Base-by-base conservation (phyloP, 257 asterid species). In the Solanum sitiens region DNA sequence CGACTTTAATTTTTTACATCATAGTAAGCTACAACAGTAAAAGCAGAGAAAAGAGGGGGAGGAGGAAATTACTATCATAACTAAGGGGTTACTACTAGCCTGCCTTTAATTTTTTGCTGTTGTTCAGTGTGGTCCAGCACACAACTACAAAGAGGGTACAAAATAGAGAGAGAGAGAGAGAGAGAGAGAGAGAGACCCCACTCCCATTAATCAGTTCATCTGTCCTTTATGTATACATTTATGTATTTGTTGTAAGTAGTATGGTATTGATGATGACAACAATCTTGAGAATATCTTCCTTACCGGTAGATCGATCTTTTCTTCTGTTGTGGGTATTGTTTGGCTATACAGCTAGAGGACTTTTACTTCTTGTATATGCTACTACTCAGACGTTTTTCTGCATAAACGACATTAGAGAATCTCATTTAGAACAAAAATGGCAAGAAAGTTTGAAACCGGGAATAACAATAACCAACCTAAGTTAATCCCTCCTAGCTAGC, bases 191-290 rank as follows among this genome's bases (percentile, higher is more conserved):
- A 73, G 84, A 90, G 92, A 89, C 94, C 96, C 95, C 91, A 91
- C 96, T 94, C 95, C 77, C 95, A 89, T 93, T 86, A 94, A 92
- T 93, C 93, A 92, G 92, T 94, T 94, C 96, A 95, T 91, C 93
- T 91, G 95, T 92, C 94, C 92, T 92, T 92, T 89, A 91, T 92
- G 89, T 95, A 92, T 93, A 91, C 96, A 93, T 87, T 23, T 91
- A 92, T 94, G 94, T 95, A 94, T 90, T 79, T 92, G 92, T 92
- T 90, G 92, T 85, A 89, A 91, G 88, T 88, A 92, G 88, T 94
- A 93, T 94, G 92, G 93, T 94, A 92, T 90, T 94, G 93, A 92
- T 93, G 95, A 93, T 93, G 95, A 91, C 91, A 92, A 91, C 92
- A 93, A 92, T 92, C 94, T 89, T 89, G 88, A 90, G 50, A 86